A percentile compares a stretch with the other conserved stretches of the same genome.
Conservation (phyloP, 805 yeast species). For the Monosporozyma yasuniensis region DNA sequence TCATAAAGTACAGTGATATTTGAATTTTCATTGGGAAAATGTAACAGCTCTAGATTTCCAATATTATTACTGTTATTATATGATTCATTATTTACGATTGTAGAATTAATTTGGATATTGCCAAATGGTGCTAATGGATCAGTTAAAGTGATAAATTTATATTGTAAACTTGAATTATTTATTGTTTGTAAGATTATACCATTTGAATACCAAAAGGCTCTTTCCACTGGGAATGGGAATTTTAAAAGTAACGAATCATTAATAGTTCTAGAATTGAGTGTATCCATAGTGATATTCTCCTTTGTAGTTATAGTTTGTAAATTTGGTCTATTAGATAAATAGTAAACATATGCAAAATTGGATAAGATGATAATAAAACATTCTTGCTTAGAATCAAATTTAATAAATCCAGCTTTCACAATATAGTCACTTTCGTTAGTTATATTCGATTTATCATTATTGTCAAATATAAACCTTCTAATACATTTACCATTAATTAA, state of each 20-base stretch:
- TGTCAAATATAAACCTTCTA: constrained; percentile 34
- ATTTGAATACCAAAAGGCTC: constrained; percentile 54
- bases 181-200: constrained; percentile 54
- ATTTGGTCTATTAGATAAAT: constrained; percentile 41
- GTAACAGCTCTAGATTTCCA: constrained; percentile 30
- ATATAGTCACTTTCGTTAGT: constrained; percentile 32
- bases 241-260: constrained; percentile 27
- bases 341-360: constrained; percentile 56
- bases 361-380: constrained; percentile 53
- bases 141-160: constrained; percentile 51
- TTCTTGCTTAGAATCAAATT: constrained; percentile 31
- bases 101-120: constrained; percentile 58
- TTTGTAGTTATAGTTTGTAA: constrained; percentile 14
- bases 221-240: constrained; percentile 60
- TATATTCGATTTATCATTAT: background rate
- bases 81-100: constrained; percentile 34
- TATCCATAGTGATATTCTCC: background rate
- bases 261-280: background rate
- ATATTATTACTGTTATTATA: constrained; percentile 5
- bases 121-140: constrained; percentile 75
- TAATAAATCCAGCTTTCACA: constrained; percentile 52
- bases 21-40: constrained; percentile 24
- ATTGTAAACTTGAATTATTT: constrained; percentile 16
- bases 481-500: constrained; percentile 26
- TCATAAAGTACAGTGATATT: constrained; percentile 23